Percentiles rank a stretch among this genome's conserved stretches.
Conservation (phyloP, 805 yeast species). For the Cyberlindnera xylosilytica region DNA sequence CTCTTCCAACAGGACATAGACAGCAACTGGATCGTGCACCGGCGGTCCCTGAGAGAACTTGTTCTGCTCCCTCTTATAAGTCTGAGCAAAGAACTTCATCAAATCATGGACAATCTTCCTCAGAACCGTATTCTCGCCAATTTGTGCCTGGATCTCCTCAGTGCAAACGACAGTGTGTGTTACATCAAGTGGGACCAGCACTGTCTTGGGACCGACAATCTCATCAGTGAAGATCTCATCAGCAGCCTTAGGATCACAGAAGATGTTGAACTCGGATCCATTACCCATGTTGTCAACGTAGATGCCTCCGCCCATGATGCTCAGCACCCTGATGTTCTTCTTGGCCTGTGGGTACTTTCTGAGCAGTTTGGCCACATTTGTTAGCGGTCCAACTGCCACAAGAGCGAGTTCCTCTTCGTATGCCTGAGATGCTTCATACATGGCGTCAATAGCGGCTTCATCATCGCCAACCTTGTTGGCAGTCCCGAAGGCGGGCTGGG, state of each 20-base stretch:
- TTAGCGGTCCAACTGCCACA: slow-evolving; percentile 75
- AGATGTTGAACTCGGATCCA: slow-evolving; percentile 72
- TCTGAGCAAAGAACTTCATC: slow-evolving; percentile 45
- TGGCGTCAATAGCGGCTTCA: slow-evolving; percentile 36
- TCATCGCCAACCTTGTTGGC: slow-evolving; percentile 35
- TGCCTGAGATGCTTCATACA: slow-evolving; percentile 37
- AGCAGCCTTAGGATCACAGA: slow-evolving; percentile 77
- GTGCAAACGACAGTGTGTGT: slow-evolving; percentile 66
- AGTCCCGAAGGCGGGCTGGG: slow-evolving; percentile 38
- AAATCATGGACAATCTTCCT: slow-evolving; percentile 55
- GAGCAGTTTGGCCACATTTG: slow-evolving; percentile 63
- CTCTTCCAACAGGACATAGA: slow-evolving; percentile 48
- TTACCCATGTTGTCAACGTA: slow-evolving; percentile 31
- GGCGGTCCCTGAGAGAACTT: slow-evolving; percentile 58
- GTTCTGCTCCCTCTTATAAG: slow-evolving; percentile 41
- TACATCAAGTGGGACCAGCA: slow-evolving; percentile 64
- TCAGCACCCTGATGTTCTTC: slow-evolving; percentile 45
- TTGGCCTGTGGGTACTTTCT: slow-evolving; percentile 51
- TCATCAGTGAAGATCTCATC: slow-evolving; percentile 47
- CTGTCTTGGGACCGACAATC: slow-evolving; percentile 40
- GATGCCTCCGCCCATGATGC: slow-evolving; percentile 77
- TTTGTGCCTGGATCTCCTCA: slow-evolving; percentile 33
- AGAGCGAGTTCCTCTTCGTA: slow-evolving; percentile 51
- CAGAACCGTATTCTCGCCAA: slow-evolving; percentile 38
- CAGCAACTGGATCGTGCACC: slow-evolving; percentile 76